Base-by-base conservation (phyloP, 768 basidiomycete genomes). In the Clitopilus hobsonii region DNA sequence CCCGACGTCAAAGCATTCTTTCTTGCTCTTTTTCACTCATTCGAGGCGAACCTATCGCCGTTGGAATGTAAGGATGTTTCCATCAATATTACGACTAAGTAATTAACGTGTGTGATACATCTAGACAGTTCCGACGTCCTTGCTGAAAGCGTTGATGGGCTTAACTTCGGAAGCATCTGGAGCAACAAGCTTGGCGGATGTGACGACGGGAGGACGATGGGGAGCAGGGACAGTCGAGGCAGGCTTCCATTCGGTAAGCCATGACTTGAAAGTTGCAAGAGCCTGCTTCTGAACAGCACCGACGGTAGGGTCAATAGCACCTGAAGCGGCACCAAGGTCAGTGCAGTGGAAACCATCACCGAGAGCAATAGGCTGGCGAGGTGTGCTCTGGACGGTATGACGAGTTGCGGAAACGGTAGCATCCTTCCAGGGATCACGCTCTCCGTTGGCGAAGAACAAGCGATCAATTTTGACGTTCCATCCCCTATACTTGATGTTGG, bases 381-480 rank as follows among this genome's bases (percentile, higher is more conserved):
- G 53, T 2, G 82, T 85, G 63, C 78, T 85, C 20, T 63, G 36
- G 51, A 78, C 70, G 54, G 67, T 57, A 18, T 76, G 70, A 11
- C 72, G 73, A 22, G 79, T 75, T 0, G 86, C 80, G 3, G 87
- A 88, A 5, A 88, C 73, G 0, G 87, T 89, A 5, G 82, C 79
- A 53, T 84, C 83, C 50, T 80, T 76, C 87, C 87, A 89, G 16
- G 88, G 87, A 61, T 89, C 87, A 41, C 86, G 83, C 50, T 74
- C 71, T 45, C 85, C 86, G 49, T 85, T 89, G 36, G 84, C 84
- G 58, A 88, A 88, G 75, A 89, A 86, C 1, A 89, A 70, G 22
- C 77, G 75, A 26, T 82, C 71, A 25, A 80, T 69, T 26, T 73
- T 67, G 20, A 86, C 80, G 60, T 81, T 68, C 86, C 88, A 90